Percentiles rank a stretch among this genome's conserved stretches.
Conservation (phyloP, 192 early-diverging fungal species). For the Mortierella claussenii region DNA sequence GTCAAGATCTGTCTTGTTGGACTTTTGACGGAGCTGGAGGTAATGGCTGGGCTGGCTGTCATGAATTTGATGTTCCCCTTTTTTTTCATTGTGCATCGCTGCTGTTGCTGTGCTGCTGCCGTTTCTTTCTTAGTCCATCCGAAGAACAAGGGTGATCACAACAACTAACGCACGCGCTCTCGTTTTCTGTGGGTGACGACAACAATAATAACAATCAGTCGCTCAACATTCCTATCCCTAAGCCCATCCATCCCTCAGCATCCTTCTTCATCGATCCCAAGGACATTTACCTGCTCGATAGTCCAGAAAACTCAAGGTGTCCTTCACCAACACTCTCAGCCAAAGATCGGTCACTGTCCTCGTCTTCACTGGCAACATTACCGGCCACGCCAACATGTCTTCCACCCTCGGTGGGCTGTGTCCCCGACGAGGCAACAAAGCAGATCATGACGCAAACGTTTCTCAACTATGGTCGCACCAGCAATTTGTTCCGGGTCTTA, state of each 20-base stretch:
- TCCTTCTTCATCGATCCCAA: constrained; percentile 63
- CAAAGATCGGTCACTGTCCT: constrained; percentile 44
- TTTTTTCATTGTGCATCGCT: background rate
- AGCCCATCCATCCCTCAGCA: constrained; percentile 57
- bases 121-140: background rate
- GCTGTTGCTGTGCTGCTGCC: constrained; percentile 8
- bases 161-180: background rate
- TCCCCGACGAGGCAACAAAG: constrained; percentile 60
- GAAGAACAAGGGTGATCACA: background rate
- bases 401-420: constrained; percentile 53
- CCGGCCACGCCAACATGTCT: constrained; percentile 17
- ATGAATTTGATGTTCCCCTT: background rate
- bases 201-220: no score
- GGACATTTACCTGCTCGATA: constrained; percentile 64
- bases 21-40: constrained; percentile 56
- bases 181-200: background rate
- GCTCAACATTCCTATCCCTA: constrained; percentile 56
- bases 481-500: constrained; percentile 60
- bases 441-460: constrained; percentile 63
- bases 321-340: constrained; percentile 34
- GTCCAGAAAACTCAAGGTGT: constrained; percentile 35
- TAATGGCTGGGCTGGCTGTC: no score
- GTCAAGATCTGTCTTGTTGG: constrained; percentile 60
- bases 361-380: constrained; percentile 57
- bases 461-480: constrained; percentile 57